These are phyloP conservation scores for Microthlaspi erraticum DNA, from an alignment of 345 rosid species.

Conservation along the genomic window DNA sequence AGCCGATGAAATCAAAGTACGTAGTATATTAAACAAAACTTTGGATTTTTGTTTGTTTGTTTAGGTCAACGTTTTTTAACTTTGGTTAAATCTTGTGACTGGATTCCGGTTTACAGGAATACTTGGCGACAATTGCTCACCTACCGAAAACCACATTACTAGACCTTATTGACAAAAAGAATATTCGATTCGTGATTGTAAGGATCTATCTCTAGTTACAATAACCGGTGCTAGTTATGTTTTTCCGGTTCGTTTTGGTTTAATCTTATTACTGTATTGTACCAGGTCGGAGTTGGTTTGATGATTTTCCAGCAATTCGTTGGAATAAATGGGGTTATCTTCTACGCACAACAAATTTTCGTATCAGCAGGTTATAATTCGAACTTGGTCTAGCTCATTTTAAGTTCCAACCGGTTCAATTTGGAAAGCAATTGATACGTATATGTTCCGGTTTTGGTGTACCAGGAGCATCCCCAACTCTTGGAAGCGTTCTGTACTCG, in stretches of 20 bases:
- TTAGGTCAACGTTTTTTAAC: neutral
- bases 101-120: slow-evolving; percentile 41
- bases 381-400: neutral
- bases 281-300: slow-evolving; percentile 58
- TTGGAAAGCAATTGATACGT: slow-evolving; percentile 4
- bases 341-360: slow-evolving; percentile 56
- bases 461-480: slow-evolving; percentile 48
- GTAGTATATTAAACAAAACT: neutral
- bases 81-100: neutral
- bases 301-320: slow-evolving; percentile 57
- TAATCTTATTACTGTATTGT: neutral
- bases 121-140: slow-evolving; percentile 45
- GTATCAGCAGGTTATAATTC: slow-evolving; percentile 49
- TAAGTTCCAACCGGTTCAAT: neutral
- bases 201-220: slow-evolving; percentile 21
- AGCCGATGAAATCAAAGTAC: slow-evolving; percentile 53
- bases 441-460: slow-evolving; percentile 11
- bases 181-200: slow-evolving; percentile 53
- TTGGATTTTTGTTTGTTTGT: too few relatives aligned
- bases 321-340: slow-evolving; percentile 56
- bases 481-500: slow-evolving; percentile 54
- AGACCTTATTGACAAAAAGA: slow-evolving; percentile 48
- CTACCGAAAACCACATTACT: slow-evolving; percentile 44
- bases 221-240: neutral
- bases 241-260: slow-evolving; percentile 18